Evolutionary conservation across 2,329 filamentous ascomycete species (phyloP), one percentile per base, ranked within the genome.

Genomic region (Colletotrichum truncatum): DNA sequence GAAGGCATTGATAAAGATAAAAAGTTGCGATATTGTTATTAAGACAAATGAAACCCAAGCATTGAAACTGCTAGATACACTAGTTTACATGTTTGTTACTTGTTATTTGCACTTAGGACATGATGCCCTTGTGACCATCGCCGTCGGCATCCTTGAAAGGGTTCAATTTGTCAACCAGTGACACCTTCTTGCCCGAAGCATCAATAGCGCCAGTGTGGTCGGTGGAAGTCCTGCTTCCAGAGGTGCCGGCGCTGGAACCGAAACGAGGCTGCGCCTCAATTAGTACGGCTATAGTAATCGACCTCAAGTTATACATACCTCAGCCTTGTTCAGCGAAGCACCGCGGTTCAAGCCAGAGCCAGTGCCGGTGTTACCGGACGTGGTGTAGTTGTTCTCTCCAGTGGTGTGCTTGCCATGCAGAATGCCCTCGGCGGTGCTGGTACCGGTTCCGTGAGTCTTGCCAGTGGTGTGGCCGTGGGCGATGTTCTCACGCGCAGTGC

Each of bases 101-200:
- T n/a, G n/a, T n/a, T n/a, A n/a, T n/a, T n/a, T n/a, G n/a, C n/a
- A n/a, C n/a, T 48, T 60, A 72, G 18, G 54, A 53, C 54, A 72
- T 64, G 2, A 72, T 66, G 2, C 70, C 70, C 55, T 67, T 71
- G 64, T 72, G 70, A 0, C 70, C 70, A 21, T 72, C 70, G 1
- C 69, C 66, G 56, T 72, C 70, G 1, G 70, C 63, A 18, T 72
- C 70, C 62, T 69, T 70, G 52, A 70, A 67, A 1, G 70, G 70
- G 62, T 72, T 70, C 11, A 72, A 2, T 59, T 67, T 70, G 32
- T 72, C 70, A n/a, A 64, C 61, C 6, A 72, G 12, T 0, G 70
- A 71, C 1, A 55, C 16, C 57, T 70, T 69, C 38, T 64, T 66
- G 14, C 61, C 64, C 3, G 36, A 38, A 1, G 64, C 6, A 12